Conservation (phyloP, 2,329 filamentous ascomycete species). For the Pyricularia sp. region DNA sequence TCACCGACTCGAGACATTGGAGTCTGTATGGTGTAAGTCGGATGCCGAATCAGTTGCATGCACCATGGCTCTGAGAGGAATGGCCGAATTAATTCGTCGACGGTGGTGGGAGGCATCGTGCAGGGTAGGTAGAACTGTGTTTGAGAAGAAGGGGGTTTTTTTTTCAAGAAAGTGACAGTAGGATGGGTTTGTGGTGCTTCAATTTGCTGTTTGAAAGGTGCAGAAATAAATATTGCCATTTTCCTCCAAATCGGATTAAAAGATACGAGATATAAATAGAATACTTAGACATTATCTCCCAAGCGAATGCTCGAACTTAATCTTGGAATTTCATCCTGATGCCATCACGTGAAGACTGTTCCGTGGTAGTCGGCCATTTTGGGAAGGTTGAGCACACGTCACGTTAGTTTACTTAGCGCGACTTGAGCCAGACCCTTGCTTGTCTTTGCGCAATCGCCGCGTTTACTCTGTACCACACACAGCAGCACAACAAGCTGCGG, state of each 20-base stretch:
- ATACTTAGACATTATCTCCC: too few relatives aligned
- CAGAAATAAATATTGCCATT: too few relatives aligned
- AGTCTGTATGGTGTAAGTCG: neutral
- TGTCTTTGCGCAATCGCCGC: neutral
- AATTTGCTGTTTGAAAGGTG: neutral
- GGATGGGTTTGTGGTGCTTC: neutral
- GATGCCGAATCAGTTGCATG: neutral
- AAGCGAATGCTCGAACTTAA: too few relatives aligned
- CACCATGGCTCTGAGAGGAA: constrained; percentile 1
- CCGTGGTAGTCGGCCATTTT: too few relatives aligned
- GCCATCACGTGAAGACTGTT: too few relatives aligned
- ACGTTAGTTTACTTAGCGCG: neutral
- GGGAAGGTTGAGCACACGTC: neutral
- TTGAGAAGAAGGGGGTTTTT: neutral
- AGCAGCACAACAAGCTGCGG: neutral
- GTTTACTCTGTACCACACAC: neutral
- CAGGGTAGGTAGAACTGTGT: neutral
- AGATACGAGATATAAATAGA: too few relatives aligned
- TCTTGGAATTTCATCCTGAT: too few relatives aligned
- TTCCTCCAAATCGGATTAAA: too few relatives aligned
- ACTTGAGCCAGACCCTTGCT: neutral
- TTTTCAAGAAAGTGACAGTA: neutral
- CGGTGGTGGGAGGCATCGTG: neutral
- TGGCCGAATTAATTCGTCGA: neutral
- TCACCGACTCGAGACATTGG: neutral